Base-by-base conservation (phyloP, 192 early-diverging fungal genomes). In the Rhizoclosmatium sp. region DNA sequence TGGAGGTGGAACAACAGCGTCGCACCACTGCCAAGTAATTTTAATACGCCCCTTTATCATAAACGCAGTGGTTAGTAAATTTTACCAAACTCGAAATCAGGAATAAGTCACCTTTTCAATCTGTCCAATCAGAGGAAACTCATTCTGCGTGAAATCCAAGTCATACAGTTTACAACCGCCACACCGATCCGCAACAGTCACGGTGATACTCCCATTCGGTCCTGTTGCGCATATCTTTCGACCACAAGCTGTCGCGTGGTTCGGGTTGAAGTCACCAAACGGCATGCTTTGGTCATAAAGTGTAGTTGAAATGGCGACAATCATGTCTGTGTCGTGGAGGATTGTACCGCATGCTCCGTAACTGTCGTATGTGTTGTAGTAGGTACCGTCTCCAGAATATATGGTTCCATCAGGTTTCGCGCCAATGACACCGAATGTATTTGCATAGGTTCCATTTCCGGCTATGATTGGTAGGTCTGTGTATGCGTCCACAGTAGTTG, bases 141-240 rank as follows among this genome's bases (percentile, higher is more conserved):
- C 54, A 56, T 14, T 14, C 54, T 9, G 54, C 54, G 54, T 56
- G 54, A 56, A 56, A 56, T 56, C 54, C 54, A 56, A 56, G 19
- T 56, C 54, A 56, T 14, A 56, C 9, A 56, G 19, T n/a, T 56
- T 9, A 56, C 54, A 56, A 9, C 54, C 54, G 0, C 10, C 19
- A n/a, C 54, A 56, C 19, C 54, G 54, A 56, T 56, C 54, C 54
- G 54, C 54, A 1, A 56, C 54, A 14, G 54, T 56, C 54, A 56
- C 54, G 10, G 54, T 56, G 54, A 56, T 56, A 56, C 54, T 56
- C 54, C 54, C 54, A 56, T 56, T 56, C 54, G 54, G 54, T n/a
- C 54, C 54, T n/a, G 54, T 14, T 14, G 54, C 54, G 10, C 10
- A 14, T 14, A 56, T 56, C 54, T 56, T 9, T n/a, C 19, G 54